These are phyloP conservation scores for Penicillium sp. DNA, from an alignment of 2,329 filamentous ascomycete genomes.

Conservation along the genomic window DNA sequence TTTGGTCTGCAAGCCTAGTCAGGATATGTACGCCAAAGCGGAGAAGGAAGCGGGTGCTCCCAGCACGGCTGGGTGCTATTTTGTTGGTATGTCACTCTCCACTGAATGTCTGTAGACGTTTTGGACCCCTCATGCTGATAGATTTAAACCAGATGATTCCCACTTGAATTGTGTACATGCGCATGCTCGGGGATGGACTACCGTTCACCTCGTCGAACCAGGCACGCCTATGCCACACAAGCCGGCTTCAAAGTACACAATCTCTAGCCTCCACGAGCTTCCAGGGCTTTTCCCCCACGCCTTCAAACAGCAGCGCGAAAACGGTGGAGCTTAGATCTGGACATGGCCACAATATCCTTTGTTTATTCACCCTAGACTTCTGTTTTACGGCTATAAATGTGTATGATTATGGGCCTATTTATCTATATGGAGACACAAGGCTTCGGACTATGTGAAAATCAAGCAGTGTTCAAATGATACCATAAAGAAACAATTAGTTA, in stretches of 20 bases:
- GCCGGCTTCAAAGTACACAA: constrained; percentile 63
- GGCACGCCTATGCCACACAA: constrained; percentile 54
- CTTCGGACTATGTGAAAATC: not conserved
- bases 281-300: constrained; percentile 69
- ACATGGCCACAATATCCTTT: not conserved
- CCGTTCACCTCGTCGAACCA: constrained; percentile 76
- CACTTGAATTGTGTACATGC: constrained; percentile 70
- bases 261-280: constrained; percentile 67
- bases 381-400: constrained; percentile 4
- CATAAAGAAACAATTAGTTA: not conserved
- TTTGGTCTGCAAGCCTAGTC: constrained; percentile 78
- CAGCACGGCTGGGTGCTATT: constrained; percentile 67
- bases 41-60: constrained; percentile 73
- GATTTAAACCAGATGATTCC: constrained; percentile 60
- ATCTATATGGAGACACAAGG: not conserved
- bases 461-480: not conserved
- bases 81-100: constrained; percentile 63
- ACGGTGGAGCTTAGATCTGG: constrained; percentile 5
- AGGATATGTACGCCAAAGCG: constrained; percentile 75
- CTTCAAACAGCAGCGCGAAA: constrained; percentile 52
- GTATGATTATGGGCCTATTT: not conserved
- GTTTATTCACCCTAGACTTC: constrained; percentile 5
- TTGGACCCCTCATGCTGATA: constrained; percentile 11
- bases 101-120: not conserved
- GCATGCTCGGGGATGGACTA: constrained; percentile 72